These are phyloP conservation scores for Diaporthe capsici DNA, from an alignment of 2,329 filamentous ascomycete species.

Conservation along the genomic window DNA sequence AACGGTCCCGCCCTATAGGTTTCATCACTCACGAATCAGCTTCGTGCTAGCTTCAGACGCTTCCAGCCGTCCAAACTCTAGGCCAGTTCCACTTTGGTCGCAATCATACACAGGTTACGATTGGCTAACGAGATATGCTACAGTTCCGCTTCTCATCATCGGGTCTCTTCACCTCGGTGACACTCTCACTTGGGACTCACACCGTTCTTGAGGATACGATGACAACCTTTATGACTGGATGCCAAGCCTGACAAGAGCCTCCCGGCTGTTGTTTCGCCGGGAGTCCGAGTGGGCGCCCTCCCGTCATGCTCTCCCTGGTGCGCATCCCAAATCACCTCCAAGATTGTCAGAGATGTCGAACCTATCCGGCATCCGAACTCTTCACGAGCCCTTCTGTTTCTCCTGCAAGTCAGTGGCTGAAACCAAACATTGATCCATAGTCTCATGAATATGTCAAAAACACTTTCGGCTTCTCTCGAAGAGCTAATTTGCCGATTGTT, in stretches of 20 bases:
- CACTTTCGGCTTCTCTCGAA: conserved; percentile 12
- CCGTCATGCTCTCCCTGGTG: background rate
- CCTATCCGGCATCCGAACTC: conserved; percentile 26
- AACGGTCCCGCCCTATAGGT: conserved; percentile 31
- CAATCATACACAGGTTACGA: conserved; percentile 34
- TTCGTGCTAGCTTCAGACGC: conserved; percentile 28
- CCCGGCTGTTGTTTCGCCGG: conserved; percentile 33
- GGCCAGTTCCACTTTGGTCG: conserved; percentile 20
- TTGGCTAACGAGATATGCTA: conserved; percentile 37
- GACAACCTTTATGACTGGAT: conserved; percentile 5
- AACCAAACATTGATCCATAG: conserved; percentile 34
- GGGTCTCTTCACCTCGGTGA: conserved; percentile 18
- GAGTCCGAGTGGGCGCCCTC: conserved; percentile 16
- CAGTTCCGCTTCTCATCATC: conserved; percentile 18
- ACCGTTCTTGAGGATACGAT: conserved; percentile 3
- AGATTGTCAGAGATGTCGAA: conserved; percentile 21
- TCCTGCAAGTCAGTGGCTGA: conserved; percentile 30
- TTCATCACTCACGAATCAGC: conserved; percentile 36
- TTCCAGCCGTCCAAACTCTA: conserved; percentile 20
- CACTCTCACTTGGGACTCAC: conserved; percentile 9
- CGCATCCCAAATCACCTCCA: conserved; percentile 18
- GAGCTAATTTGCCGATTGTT: conserved; percentile 29
- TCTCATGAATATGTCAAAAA: background rate
- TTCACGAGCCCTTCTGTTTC: conserved; percentile 30
- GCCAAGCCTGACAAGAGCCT: conserved; percentile 12